Conservation (phyloP, 257 asterid species). For the Anisodus acutangulus region DNA sequence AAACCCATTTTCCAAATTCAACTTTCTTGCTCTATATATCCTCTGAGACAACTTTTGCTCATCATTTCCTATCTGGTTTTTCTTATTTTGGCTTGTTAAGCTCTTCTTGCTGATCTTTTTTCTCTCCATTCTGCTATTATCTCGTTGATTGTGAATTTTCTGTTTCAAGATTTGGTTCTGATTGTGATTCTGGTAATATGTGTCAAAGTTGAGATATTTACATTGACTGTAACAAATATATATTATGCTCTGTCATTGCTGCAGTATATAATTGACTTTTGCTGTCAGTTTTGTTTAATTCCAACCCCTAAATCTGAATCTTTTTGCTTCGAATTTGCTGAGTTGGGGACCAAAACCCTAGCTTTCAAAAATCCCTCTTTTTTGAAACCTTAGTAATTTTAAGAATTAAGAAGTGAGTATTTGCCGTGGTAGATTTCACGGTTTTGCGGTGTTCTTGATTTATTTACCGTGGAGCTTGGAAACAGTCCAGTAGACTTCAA, state of each 20-base stretch:
- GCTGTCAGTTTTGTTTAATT: neutral
- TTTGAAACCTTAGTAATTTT: constrained; percentile 30
- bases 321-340: constrained; percentile 8
- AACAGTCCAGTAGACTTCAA: too few relatives aligned
- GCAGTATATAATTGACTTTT: constrained; percentile 30
- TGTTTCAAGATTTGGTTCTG: neutral
- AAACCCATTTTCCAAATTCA: constrained; percentile 17
- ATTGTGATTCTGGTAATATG: neutral
- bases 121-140: neutral
- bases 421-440: constrained; percentile 29
- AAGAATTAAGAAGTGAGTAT: constrained; percentile 31
- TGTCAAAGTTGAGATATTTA: constrained; percentile 22
- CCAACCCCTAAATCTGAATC: constrained; percentile 44
- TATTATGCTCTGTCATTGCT: neutral
- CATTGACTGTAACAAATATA: neutral
- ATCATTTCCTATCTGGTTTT: constrained; percentile 26
- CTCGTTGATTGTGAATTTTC: neutral
- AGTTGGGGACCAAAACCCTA: constrained; percentile 47
- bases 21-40: neutral
- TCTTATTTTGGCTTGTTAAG: neutral
- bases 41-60: neutral
- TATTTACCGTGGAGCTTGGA: neutral
- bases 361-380: constrained; percentile 34
- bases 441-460: neutral
- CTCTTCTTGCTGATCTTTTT: constrained; percentile 9